Conservation (phyloP, 1,139 yeast species). For the Hanseniaspora sp. region DNA sequence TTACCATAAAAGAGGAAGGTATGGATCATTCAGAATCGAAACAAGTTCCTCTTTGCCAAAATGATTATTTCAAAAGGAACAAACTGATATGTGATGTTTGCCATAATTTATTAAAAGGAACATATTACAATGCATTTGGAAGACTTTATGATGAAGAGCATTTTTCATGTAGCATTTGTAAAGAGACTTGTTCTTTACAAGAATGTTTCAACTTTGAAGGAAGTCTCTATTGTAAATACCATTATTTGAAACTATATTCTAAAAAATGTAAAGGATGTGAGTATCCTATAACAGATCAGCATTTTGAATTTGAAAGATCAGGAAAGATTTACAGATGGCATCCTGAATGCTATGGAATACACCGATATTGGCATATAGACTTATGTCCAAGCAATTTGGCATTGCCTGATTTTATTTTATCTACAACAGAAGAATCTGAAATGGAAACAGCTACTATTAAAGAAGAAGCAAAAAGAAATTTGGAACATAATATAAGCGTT, state of each 20-base stretch:
- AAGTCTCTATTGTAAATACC: conserved; percentile 79
- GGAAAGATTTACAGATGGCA: conserved; percentile 98
- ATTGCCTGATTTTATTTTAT: conserved; percentile 33
- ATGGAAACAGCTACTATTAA: background rate
- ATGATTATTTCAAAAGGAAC: conserved; percentile 76
- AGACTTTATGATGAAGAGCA: conserved; percentile 91
- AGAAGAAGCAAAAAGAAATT: conserved; percentile 40
- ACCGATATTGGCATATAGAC: conserved; percentile 90
- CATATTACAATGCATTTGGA: conserved; percentile 88
- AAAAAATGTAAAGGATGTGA: conserved; percentile 89
- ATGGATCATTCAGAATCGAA: conserved; percentile 30
- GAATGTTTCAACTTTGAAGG: conserved; percentile 87
- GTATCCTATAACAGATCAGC: conserved; percentile 83
- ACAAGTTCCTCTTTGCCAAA: conserved; percentile 73
- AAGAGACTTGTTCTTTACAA: conserved; percentile 77
- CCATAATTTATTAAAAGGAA: conserved; percentile 75
- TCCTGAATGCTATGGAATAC: conserved; percentile 97
- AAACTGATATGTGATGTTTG: conserved; percentile 78
- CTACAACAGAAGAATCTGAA: background rate
- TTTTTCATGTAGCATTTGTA: conserved; percentile 82
- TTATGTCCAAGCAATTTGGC: conserved; percentile 59
- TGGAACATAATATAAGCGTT: conserved; percentile 44
- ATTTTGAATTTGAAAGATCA: conserved; percentile 82
- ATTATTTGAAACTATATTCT: conserved; percentile 75
- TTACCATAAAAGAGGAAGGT: conserved; percentile 29